These are phyloP conservation scores for Neofusicoccum sp. DNA, from an alignment of 2,329 filamentous ascomycete genomes.

Conservation along the genomic window DNA sequence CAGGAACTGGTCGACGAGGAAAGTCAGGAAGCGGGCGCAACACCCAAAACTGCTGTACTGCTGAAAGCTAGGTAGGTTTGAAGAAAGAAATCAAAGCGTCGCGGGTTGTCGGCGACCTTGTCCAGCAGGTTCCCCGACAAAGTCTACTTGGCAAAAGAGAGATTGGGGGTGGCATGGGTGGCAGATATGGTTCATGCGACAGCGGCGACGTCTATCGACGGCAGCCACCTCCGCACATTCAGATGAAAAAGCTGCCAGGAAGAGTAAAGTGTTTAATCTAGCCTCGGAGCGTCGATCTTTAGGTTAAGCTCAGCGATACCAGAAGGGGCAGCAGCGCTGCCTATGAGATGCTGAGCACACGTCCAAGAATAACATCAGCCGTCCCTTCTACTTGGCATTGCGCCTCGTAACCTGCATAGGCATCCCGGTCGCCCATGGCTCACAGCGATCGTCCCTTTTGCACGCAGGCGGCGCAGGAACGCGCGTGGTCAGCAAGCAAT, in stretches of 20 bases:
- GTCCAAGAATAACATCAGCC: neutral
- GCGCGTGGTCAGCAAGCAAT: no score
- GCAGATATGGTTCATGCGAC: neutral
- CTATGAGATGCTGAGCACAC: neutral
- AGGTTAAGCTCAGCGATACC: neutral
- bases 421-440: neutral
- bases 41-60: neutral
- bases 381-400: neutral
- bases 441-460: neutral
- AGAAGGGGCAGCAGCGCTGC: neutral
- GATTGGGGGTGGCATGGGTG: neutral
- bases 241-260: neutral
- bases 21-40: neutral
- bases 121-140: neutral
- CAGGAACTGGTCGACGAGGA: neutral
- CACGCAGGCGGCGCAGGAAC: neutral
- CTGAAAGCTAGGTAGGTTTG: neutral
- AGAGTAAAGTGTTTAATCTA: neutral
- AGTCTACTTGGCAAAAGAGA: neutral
- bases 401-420: neutral
- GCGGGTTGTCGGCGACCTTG: neutral
- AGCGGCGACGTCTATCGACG: neutral
- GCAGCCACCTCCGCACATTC: constrained; percentile 8
- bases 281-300: neutral
- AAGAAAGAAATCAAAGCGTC: neutral